Base-by-base conservation (phyloP, 805 yeast species). In the Cyberlindnera samutprakarnensis region DNA sequence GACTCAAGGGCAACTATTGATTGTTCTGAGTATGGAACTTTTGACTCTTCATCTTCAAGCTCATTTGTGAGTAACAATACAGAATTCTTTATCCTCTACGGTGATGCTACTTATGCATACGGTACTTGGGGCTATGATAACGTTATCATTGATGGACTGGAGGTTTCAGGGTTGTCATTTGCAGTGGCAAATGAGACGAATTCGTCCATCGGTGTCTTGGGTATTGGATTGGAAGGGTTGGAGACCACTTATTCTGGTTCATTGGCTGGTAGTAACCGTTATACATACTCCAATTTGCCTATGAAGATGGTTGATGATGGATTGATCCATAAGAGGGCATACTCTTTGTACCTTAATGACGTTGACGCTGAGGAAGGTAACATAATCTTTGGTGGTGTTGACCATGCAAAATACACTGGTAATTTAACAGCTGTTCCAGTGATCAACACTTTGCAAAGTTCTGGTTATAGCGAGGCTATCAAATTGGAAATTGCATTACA, bases 371-470 rank as follows among this genome's bases (percentile, higher is more conserved):
- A 46, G 5, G 38, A 59, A 2, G 88, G 86, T 6, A 55, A 65
- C n/a, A 61, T 81, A 14, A 52, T 81, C 30, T 82, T 82, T 59
- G 90, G 92, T 29, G 92, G 78, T 19, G 67, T 76, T 18, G 90
- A 81, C 47, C 70, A 68, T 37, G 65, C 72, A 23, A 79, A 78
- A 54, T 78, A 72, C 51, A 33, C 55, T 0, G 87, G 86, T 12
- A 39, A 52, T 12, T 53, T 78, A 23, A 52, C 62, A 20, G 56
- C 72, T 1, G 50, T 78, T 7, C 78, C 79, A 18, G 42, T 75
- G 25, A 34, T 48, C 24, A 48, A 48, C 36, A 55, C 70, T 1
- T 44, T 54, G 17, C 43, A 42, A 4, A 14, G 22, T 7, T 32
- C 37, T 9, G 52, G 52, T 13, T 66, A 58, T 45, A 29, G 28